Base-by-base conservation (phyloP, 1,139 yeast genomes). In the Nakaseomyces kungkrabaensis region DNA sequence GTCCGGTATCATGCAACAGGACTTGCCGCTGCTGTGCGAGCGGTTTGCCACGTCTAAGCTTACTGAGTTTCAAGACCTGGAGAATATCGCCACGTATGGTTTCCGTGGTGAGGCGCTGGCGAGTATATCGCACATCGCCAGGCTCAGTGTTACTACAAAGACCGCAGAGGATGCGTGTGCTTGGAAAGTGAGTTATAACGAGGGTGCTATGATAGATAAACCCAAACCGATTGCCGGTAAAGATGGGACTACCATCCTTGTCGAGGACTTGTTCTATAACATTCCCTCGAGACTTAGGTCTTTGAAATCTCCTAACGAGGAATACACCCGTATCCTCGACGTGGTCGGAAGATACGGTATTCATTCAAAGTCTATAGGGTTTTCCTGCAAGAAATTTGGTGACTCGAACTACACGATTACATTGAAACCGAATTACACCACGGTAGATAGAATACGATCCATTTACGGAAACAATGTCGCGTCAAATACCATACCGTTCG, bases 201-300 rank as follows among this genome's bases (percentile, higher is more conserved):
- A 81, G 53, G 97, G 97, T 1, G 74, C 72, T 41, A 65, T 85
- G 55, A 53, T 63, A 1, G 67, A 61, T 27, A 78, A 75, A 0
- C 87, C 94, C 0, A 77, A 77, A 55, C 89, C 96, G 0, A 74
- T 79, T 1, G 98, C 98, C 0, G 97, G 97, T 0, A 82, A 78
- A 53, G 76, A 75, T 45, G 99, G 99, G 0, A 92, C 98, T 0
- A 89, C 83, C 54, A 77, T 94, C 40, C 68, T 77, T 0, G 95
- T 89, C 5, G 97, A 89, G 62, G 96, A 92, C 63, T 71, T 94
- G 52, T 94, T 94, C 62, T 94, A 84, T 68, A 94, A 92, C 61
- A 78, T 85, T 29, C 95, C 96, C 0, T 78, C 95, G 0, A 74
- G 98, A 49, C 67, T 83, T 38, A 72, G 83, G 47, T 77, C 95